These are phyloP conservation scores for Allantophomopsis lycopodina DNA, from an alignment of 2,329 filamentous ascomycete genomes.

Conservation along the genomic window DNA sequence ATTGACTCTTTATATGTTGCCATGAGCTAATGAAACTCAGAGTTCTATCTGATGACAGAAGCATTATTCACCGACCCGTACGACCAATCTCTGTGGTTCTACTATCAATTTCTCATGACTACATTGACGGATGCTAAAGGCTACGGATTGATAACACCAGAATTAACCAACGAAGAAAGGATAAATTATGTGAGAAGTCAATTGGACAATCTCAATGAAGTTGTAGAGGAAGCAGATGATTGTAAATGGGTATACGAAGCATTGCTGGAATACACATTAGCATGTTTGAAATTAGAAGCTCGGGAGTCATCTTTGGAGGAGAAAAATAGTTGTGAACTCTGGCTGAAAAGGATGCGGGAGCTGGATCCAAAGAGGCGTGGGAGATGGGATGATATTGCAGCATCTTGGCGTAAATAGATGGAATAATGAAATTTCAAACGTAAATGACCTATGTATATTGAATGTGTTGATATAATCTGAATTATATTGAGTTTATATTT, in stretches of 20 bases:
- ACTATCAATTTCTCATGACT: constrained; percentile 77
- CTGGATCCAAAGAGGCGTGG: constrained; percentile 18
- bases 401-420: too few relatives aligned
- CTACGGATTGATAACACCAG: constrained; percentile 46
- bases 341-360: constrained; percentile 16
- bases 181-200: constrained; percentile 54
- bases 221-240: constrained; percentile 49
- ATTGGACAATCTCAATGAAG: constrained; percentile 57
- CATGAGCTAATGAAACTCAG: constrained; percentile 24
- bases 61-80: constrained; percentile 65
- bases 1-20: background rate
- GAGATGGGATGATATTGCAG: constrained; percentile 16
- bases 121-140: constrained; percentile 40
- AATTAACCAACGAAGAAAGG: constrained; percentile 47
- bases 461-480: too few relatives aligned
- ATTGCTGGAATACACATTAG: constrained; percentile 59
- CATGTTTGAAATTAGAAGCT: constrained; percentile 38
- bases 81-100: constrained; percentile 95
- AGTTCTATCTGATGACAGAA: constrained; percentile 62
- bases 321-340: constrained; percentile 15
- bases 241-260: constrained; percentile 87
- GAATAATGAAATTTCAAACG: too few relatives aligned
- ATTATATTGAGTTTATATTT: too few relatives aligned
- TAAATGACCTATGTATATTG: too few relatives aligned
- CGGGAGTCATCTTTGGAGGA: constrained; percentile 24